These are phyloP conservation scores for Conticribra guillardii DNA, from an alignment of 108 stramenopile genomes.

Conservation along the genomic window DNA sequence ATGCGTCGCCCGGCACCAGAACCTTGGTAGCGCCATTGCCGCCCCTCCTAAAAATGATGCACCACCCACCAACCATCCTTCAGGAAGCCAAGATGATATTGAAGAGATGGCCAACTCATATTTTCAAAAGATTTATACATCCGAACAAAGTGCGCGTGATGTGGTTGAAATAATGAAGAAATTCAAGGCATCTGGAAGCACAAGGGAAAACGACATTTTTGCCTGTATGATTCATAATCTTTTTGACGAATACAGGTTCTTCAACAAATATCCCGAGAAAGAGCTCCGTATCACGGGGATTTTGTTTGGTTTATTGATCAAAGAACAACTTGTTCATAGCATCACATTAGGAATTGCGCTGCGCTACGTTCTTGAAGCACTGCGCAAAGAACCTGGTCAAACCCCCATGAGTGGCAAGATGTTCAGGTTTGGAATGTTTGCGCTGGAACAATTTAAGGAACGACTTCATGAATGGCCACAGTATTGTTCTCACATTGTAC, in stretches of 20 bases:
- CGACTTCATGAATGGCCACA: conserved; percentile 98
- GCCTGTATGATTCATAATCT: conserved; percentile 99
- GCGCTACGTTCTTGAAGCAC: conserved; percentile 97
- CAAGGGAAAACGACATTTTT: conserved; percentile 97
- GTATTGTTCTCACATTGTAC: conserved; percentile 97
- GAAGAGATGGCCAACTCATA: conserved; percentile 96
- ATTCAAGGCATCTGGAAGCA: conserved; percentile 93
- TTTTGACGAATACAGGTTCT: conserved; percentile 98
- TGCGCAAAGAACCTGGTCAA: conserved; percentile 86
- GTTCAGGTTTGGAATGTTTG: conserved; percentile 99
- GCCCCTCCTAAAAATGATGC: conserved; percentile 7
- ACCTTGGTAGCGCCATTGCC: conserved; percentile 15
- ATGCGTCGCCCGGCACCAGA: conserved; percentile 64
- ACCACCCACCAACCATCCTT: conserved; percentile 19
- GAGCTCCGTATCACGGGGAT: conserved; percentile 99
- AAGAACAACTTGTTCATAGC: conserved; percentile 96
- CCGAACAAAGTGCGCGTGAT: conserved; percentile 92
- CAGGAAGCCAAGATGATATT: conserved; percentile 80
- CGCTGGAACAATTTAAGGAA: conserved; percentile 96
- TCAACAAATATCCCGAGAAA: conserved; percentile 98
- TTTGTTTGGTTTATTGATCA: conserved; percentile 96
- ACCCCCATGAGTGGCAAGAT: conserved; percentile 90
- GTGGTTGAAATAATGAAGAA: conserved; percentile 95
- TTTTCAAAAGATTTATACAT: conserved; percentile 98
- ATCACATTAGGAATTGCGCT: conserved; percentile 98